Evolutionary conservation across 202 grass and related monocot species (phyloP).

Genomic region (Saccharum hybrid): DNA sequence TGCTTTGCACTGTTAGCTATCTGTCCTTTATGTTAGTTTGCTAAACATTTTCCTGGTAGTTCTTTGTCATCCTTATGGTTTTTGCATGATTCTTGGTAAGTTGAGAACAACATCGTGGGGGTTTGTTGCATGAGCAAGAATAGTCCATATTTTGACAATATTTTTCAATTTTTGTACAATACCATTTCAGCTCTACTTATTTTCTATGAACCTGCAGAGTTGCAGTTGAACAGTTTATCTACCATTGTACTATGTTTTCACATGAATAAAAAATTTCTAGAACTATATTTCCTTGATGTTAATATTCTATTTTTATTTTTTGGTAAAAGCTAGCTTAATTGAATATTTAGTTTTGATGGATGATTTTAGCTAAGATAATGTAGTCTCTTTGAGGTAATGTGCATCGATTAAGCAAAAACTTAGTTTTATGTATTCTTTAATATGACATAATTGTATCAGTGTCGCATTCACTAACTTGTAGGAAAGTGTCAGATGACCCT

Average conservation of each 20-base stretch:
- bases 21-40: neutral
- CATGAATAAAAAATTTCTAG: neutral
- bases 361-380: slow-evolving; percentile 8
- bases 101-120: neutral
- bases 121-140: neutral
- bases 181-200: neutral
- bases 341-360: neutral
- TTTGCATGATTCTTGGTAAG: neutral
- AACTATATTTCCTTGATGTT: slow-evolving; percentile 26
- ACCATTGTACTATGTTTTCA: neutral
- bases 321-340: neutral
- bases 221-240: neutral
- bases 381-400: slow-evolving; percentile 2
- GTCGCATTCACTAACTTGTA: neutral
- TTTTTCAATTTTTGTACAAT: neutral
- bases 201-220: neutral
- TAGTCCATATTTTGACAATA: neutral
- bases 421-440: slow-evolving; percentile 12
- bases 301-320: neutral
- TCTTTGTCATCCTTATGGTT: neutral
- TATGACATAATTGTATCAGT: slow-evolving; percentile 7
- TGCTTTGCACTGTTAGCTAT: neutral
- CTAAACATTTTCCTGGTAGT: neutral
- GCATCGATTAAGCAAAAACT: slow-evolving; percentile 15
- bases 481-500: neutral